These are phyloP conservation scores for Orbilia oligospora DNA, from an alignment of 2,329 filamentous ascomycete genomes.

Conservation along the genomic window DNA sequence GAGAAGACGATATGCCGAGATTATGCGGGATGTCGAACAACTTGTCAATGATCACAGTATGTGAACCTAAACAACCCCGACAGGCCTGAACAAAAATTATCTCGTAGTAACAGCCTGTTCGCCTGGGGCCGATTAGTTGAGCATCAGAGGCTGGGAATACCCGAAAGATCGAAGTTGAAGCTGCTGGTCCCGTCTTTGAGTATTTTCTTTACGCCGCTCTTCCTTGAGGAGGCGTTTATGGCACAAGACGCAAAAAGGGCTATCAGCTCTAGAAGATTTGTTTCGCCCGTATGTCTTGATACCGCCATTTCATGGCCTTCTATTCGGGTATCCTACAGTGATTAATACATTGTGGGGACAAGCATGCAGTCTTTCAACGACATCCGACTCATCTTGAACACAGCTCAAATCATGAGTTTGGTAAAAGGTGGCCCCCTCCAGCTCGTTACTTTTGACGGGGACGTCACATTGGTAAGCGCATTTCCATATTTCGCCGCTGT, in stretches of 20 bases:
- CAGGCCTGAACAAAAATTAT: not conserved
- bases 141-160: slow-evolving; percentile 76
- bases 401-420: slow-evolving; percentile 93
- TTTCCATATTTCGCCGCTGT: not conserved
- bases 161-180: slow-evolving; percentile 87
- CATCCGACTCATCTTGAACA: slow-evolving; percentile 91
- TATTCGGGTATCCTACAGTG: not conserved
- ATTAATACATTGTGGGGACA: not conserved
- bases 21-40: slow-evolving; percentile 91
- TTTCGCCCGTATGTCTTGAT: slow-evolving; percentile 74
- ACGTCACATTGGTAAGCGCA: slow-evolving; percentile 79
- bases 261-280: slow-evolving; percentile 92
- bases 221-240: slow-evolving; percentile 89
- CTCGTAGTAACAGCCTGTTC: slow-evolving; percentile 2
- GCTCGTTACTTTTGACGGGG: slow-evolving; percentile 95
- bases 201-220: slow-evolving; percentile 91
- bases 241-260: slow-evolving; percentile 88
- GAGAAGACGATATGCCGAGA: slow-evolving; percentile 91
- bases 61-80: slow-evolving; percentile 56
- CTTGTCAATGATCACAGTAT: slow-evolving; percentile 93
- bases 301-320: not conserved
- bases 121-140: slow-evolving; percentile 71
- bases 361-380: slow-evolving; percentile 84
- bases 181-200: slow-evolving; percentile 91
- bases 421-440: slow-evolving; percentile 80